Conservation (phyloP, 495 filamentous ascomycete species). For the Tetracladium setigerum region DNA sequence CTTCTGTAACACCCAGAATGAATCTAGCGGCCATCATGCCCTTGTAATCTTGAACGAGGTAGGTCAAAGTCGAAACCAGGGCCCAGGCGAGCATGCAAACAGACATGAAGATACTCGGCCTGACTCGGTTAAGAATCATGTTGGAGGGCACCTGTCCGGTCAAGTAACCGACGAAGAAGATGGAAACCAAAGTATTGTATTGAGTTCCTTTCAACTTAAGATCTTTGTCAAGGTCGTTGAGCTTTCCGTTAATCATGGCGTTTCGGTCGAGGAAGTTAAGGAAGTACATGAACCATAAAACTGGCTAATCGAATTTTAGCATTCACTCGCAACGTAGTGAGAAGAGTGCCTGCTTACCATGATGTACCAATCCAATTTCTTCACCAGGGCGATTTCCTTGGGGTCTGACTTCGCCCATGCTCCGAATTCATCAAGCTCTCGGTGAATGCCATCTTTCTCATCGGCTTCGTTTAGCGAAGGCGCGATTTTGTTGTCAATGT, state of each 20-base stretch:
- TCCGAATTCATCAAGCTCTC: slow-evolving; percentile 30
- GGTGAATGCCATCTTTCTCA: not conserved
- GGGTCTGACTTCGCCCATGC: slow-evolving; percentile 33
- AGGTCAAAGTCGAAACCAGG: slow-evolving; percentile 43
- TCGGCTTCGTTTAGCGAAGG: too few species aligned
- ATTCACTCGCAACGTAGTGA: not conserved
- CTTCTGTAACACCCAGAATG: slow-evolving; percentile 56
- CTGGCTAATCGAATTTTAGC: slow-evolving; percentile 22
- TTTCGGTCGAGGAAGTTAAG: slow-evolving; percentile 45
- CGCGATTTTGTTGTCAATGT: slow-evolving; percentile 6
- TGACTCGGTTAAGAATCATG: slow-evolving; percentile 41
- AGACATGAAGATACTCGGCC: slow-evolving; percentile 29
- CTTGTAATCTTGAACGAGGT: slow-evolving; percentile 30
- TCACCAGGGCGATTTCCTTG: slow-evolving; percentile 34
- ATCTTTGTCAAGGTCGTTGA: slow-evolving; percentile 58
- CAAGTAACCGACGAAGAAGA: slow-evolving; percentile 29
- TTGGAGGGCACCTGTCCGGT: slow-evolving; percentile 51
- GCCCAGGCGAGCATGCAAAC: slow-evolving; percentile 46
- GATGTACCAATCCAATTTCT: slow-evolving; percentile 40
- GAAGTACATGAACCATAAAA: slow-evolving; percentile 42
- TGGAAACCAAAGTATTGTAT: slow-evolving; percentile 51
- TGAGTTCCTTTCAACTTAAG: slow-evolving; percentile 54
- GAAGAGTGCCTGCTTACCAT: slow-evolving; percentile 26
- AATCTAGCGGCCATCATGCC: slow-evolving; percentile 58
- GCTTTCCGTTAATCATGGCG: slow-evolving; percentile 38